These are phyloP conservation scores for Melampsora americana DNA, from an alignment of 1,284 basidiomycete genomes.

Conservation along the genomic window DNA sequence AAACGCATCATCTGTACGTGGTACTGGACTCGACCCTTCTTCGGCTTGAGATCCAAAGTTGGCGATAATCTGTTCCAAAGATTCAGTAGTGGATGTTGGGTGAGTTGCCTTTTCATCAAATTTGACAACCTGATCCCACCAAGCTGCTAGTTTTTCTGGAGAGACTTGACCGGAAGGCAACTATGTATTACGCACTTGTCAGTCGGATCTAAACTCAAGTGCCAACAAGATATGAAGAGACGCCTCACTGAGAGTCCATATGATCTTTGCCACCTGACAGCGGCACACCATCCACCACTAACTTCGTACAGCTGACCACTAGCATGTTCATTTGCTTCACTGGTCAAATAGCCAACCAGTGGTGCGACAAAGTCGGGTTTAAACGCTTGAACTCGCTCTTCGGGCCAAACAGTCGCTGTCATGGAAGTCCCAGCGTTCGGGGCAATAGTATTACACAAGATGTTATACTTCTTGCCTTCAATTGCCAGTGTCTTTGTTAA, in stretches of 20 bases:
- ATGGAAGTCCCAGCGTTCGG: conserved; percentile 75
- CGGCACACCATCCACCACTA: conserved; percentile 85
- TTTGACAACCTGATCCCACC: conserved; percentile 76
- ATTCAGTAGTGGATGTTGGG: conserved; percentile 67
- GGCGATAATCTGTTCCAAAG: conserved; percentile 62
- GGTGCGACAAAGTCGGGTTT: conserved; percentile 92
- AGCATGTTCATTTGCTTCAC: conserved; percentile 71
- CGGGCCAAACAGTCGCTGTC: conserved; percentile 64
- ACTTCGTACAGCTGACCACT: conserved; percentile 82
- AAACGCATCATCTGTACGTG: background rate
- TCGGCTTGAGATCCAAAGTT: conserved; percentile 68
- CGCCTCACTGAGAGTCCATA: conserved; percentile 59
- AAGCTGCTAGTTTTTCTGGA: conserved; percentile 71
- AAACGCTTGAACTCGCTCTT: conserved; percentile 91
- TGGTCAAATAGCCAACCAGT: conserved; percentile 86
- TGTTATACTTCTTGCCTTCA: conserved; percentile 87
- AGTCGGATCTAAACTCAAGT: too few relatives aligned
- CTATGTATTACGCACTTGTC: background rate
- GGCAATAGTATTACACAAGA: conserved; percentile 81
- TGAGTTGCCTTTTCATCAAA: conserved; percentile 73
- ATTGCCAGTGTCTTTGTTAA: conserved; percentile 83
- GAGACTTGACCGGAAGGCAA: conserved; percentile 77
- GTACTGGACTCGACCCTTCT: conserved; percentile 49
- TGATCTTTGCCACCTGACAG: conserved; percentile 91
- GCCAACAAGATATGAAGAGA: too few relatives aligned